Evolutionary conservation across 2,329 filamentous ascomycete genomes (phyloP), one percentile per base, ranked within the genome.

Genomic region (Colletotrichum euphorbiae): DNA sequence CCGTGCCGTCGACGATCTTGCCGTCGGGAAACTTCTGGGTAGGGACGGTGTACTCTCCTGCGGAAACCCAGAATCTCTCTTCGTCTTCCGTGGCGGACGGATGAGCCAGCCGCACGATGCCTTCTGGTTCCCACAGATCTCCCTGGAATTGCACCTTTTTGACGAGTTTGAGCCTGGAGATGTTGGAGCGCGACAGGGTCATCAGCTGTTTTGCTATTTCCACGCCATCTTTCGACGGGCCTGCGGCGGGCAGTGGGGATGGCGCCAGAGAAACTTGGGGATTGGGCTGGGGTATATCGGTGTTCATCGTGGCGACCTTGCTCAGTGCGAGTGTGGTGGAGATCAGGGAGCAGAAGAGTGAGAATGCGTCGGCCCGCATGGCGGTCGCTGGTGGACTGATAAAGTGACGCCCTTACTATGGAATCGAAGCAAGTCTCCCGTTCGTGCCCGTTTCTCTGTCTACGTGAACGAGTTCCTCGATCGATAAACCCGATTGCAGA

Each of bases 1-100:
- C 84, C 2, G 84, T 87, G 5, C 85, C 85, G 40, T 85, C 85
- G 74, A 83, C 80, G 74, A 82, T 82, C 70, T 78, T 75, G 28
- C 76, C 72, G 54, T 72, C 31, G 67, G 69, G 69, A 70, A 80
- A 83, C 62, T 79, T 80, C 13, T 76, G 58, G 3, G 81, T 83
- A 2, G 74, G 74, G 21, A 74, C 71, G 4, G 77, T 83, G 71
- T 81, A 84, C 71, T 84, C 79, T 17, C 80, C 82, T 9, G 80
- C 78, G 21, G 79, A 80, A 43, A 85, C 76, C 67, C 84, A 76
- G 62, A 80, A 84, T 15, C 82, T 80, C 46, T 83, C 60, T 3
- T 83, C 60, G 3, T 15, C n/a, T 1, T 42, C 52, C 2, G 31
- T 17, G 3, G 17, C 12, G 2, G 6, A n/a, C 3, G 12, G 11